phyloP scores from a whole-genome alignment of 768 basidiomycete genomes.

The Porphyrellus cyaneotinctus region DNA sequence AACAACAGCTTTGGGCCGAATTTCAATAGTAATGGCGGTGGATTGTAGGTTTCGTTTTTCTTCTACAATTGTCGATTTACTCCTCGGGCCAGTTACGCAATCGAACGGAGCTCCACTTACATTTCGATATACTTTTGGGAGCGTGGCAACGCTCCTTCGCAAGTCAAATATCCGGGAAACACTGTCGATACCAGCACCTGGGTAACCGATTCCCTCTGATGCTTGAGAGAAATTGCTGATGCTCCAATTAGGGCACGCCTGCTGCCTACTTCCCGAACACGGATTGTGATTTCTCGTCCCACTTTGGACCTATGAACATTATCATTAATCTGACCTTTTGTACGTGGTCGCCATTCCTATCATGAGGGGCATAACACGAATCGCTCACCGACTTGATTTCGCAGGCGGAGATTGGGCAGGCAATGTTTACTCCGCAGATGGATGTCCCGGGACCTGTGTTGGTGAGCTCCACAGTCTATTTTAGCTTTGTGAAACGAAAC shows the following conservation, averaged over 20 bases:
- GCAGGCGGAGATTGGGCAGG: constrained; percentile 32
- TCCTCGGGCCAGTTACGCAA: constrained; percentile 38
- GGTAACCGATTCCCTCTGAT: constrained; percentile 10
- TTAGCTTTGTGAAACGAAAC: constrained; percentile 4
- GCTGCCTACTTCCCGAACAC: constrained; percentile 14
- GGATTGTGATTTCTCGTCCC: constrained; percentile 11
- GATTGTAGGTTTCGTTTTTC: constrained; percentile 23
- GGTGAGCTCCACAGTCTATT: constrained; percentile 14
- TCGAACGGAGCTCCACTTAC: constrained; percentile 27
- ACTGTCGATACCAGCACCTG: constrained; percentile 23
- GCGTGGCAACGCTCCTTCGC: constrained; percentile 36
- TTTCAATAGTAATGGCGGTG: constrained; percentile 38
- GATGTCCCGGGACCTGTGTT: constrained; percentile 27
- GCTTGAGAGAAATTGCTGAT: background rate
- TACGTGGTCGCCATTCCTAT: constrained; percentile 2
- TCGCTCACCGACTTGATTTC: background rate
- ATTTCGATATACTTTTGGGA: constrained; percentile 42
- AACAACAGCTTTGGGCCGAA: constrained; percentile 32
- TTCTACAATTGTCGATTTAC: background rate
- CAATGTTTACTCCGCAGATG: constrained; percentile 9
- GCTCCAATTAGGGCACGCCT: constrained; percentile 10
- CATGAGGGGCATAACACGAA: background rate
- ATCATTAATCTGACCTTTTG: constrained; percentile 22
- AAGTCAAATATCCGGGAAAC: constrained; percentile 25
- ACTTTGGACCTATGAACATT: constrained; percentile 19